Conservation (phyloP, 148 eudicot genomes). For the Rhododendron henanense region DNA sequence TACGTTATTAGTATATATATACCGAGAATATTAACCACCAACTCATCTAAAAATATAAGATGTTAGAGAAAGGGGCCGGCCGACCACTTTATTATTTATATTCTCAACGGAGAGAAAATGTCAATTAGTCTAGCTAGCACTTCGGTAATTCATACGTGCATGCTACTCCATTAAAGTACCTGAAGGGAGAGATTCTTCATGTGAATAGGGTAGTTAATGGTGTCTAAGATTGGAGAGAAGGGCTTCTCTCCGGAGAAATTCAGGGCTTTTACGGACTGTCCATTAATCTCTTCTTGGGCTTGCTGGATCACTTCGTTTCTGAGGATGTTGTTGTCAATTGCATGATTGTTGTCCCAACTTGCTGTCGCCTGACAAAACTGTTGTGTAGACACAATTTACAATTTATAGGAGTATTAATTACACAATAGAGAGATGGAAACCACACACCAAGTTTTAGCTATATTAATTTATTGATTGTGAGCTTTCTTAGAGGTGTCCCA, state of each 20-base stretch:
- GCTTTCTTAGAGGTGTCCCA: neutral
- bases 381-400: neutral
- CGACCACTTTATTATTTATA: too few relatives aligned
- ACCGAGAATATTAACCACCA: too few relatives aligned
- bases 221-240: slow-evolving; percentile 62
- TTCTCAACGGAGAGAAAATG: too few relatives aligned
- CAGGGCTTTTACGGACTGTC: neutral
- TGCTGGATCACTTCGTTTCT: neutral
- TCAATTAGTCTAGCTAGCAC: too few relatives aligned
- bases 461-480: neutral
- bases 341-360: neutral
- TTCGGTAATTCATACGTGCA: too few relatives aligned
- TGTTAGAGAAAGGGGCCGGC: too few relatives aligned
- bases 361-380: neutral
- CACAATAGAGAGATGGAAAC: neutral
- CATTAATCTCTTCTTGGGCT: neutral
- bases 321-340: neutral
- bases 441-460: neutral
- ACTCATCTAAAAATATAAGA: too few relatives aligned
- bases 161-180: slow-evolving; percentile 15
- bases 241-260: slow-evolving; percentile 58
- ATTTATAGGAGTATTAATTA: too few relatives aligned
- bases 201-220: slow-evolving; percentile 56
- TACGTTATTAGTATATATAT: neutral
- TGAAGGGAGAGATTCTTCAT: slow-evolving; percentile 52